These are phyloP conservation scores for Puya raimondii DNA, from an alignment of 176 grass and related monocot species.

Conservation along the genomic window DNA sequence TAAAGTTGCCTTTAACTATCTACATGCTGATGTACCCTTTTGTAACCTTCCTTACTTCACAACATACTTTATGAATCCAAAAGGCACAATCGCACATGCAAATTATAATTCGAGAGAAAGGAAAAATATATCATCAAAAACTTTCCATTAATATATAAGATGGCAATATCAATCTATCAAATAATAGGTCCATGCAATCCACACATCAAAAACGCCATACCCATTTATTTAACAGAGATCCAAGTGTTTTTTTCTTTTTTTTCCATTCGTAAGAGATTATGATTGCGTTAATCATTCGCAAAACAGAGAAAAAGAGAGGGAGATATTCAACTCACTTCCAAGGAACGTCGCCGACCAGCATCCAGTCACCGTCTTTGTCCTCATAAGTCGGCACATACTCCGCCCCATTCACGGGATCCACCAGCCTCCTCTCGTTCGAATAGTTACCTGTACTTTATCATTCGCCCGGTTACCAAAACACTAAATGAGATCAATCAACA, in stretches of 20 bases:
- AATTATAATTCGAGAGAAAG: too few species aligned
- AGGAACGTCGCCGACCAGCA: slow-evolving; percentile 90
- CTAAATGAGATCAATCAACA: background rate
- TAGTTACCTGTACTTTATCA: slow-evolving; percentile 24
- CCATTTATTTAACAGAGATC: too few species aligned
- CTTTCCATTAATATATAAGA: background rate
- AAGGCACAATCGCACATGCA: too few species aligned
- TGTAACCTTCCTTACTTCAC: too few species aligned
- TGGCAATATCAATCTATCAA: background rate
- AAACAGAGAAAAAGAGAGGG: background rate
- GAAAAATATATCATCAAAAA: background rate
- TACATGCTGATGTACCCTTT: too few species aligned
- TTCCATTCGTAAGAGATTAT: too few species aligned
- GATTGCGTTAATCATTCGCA: background rate
- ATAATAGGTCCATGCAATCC: too few species aligned
- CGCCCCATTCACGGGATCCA: slow-evolving; percentile 59
- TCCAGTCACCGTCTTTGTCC: slow-evolving; percentile 97
- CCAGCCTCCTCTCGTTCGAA: slow-evolving; percentile 28
- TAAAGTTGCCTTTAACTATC: too few species aligned
- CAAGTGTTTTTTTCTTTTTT: too few species aligned
- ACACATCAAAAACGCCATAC: too few species aligned
- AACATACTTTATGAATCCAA: too few species aligned
- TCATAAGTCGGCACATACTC: slow-evolving; percentile 88
- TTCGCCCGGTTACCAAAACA: background rate
- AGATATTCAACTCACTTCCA: slow-evolving; percentile 53